Conservation (phyloP, 148 eudicot species). For the Vaccinium myrtillus region DNA sequence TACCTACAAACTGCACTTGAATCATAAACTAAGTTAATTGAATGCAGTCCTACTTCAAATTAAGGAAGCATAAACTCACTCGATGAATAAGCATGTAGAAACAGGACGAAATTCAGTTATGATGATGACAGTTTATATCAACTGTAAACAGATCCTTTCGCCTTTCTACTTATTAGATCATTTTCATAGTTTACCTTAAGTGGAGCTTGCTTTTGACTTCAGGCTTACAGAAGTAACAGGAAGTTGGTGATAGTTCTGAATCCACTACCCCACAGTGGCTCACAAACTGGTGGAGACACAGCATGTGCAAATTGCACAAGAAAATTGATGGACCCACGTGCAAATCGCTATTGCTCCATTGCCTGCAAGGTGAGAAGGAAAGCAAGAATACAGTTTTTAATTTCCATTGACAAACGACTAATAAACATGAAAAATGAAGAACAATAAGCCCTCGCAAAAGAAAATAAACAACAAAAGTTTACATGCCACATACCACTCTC, state of each 20-base stretch:
- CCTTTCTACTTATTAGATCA: background rate
- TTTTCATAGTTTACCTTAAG: background rate
- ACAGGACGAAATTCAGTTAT: background rate
- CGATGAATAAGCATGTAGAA: background rate
- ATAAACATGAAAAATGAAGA: background rate
- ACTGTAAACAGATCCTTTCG: background rate
- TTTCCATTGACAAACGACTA: background rate
- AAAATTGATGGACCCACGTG: conserved; percentile 34
- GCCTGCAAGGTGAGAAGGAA: conserved; percentile 49
- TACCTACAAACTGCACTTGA: background rate
- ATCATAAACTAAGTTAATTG: background rate
- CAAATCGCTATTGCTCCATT: conserved; percentile 47
- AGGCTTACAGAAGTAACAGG: conserved; percentile 59
- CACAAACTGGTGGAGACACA: conserved; percentile 25
- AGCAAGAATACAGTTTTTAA: background rate
- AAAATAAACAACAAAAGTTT: background rate
- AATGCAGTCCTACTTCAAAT: background rate
- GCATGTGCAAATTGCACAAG: conserved; percentile 45
- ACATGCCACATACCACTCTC: background rate
- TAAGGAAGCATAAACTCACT: background rate
- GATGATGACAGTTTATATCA: background rate
- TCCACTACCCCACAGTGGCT: conserved; percentile 40
- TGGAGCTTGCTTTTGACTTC: conserved; percentile 6
- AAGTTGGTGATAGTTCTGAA: conserved; percentile 43
- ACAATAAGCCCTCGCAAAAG: background rate